Conservation (phyloP, 2,329 filamentous ascomycete genomes). For the Pseudocercospora macadamiae region DNA sequence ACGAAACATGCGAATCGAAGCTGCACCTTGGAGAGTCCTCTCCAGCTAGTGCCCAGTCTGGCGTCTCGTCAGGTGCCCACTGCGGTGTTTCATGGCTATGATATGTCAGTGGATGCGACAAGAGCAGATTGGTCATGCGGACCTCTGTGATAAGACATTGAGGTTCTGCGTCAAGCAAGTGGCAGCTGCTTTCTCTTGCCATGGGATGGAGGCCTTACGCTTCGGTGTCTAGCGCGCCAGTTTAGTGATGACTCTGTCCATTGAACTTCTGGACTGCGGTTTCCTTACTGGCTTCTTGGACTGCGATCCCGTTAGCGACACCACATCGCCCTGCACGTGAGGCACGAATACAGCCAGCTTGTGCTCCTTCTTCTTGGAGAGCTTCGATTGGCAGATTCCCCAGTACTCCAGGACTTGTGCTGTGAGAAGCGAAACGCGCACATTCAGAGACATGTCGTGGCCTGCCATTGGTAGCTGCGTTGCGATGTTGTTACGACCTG, state of each 20-base stretch:
- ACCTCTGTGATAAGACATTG: conserved; percentile 26
- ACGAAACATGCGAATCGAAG: conserved; percentile 18
- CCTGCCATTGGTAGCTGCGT: conserved; percentile 13
- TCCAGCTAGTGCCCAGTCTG: conserved; percentile 17
- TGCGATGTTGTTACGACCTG: background rate
- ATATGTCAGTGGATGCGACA: conserved; percentile 10
- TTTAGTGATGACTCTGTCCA: conserved; percentile 11
- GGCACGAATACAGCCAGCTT: conserved; percentile 15
- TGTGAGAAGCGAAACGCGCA: conserved; percentile 20
- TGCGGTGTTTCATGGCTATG: conserved; percentile 18
- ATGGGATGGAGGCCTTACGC: conserved; percentile 3
- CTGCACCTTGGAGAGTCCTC: conserved; percentile 21
- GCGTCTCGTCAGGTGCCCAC: conserved; percentile 20
- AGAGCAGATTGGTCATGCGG: background rate
- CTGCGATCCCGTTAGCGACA: background rate
- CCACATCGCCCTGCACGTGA: background rate
- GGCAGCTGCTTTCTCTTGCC: conserved; percentile 20
- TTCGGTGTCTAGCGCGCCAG: conserved; percentile 1
- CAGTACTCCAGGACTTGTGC: conserved; percentile 19
- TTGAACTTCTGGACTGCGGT: background rate
- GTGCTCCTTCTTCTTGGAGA: conserved; percentile 8
- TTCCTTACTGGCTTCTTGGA: conserved; percentile 2
- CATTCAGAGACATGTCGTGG: conserved; percentile 22
- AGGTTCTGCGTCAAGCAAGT: conserved; percentile 22
- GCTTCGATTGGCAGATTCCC: conserved; percentile 14